Conservation (phyloP, 2,329 filamentous ascomycete species). For the Paecilomyces sp. region DNA sequence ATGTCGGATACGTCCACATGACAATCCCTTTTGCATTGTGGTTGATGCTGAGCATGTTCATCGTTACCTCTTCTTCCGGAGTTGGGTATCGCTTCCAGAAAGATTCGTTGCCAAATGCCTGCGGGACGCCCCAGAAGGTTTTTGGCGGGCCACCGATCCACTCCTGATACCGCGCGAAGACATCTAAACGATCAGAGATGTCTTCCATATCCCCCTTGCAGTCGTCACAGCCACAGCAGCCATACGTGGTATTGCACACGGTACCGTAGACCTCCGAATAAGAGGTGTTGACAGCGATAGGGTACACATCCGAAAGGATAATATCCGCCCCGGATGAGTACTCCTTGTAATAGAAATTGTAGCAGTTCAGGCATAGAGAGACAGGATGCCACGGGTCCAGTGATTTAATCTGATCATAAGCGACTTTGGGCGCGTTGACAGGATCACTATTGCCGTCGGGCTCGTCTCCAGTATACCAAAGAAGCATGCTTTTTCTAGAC, state of each 20-base stretch:
- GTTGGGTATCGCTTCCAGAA: conserved; percentile 45
- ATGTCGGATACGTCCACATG: conserved; percentile 43
- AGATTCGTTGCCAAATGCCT: conserved; percentile 42
- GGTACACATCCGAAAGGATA: conserved; percentile 55
- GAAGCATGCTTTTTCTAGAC: conserved; percentile 25
- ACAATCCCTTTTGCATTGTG: conserved; percentile 46
- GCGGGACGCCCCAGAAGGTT: conserved; percentile 44
- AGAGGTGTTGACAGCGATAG: conserved; percentile 50
- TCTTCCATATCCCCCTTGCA: conserved; percentile 50
- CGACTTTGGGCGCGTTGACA: conserved; percentile 39
- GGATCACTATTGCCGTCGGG: conserved; percentile 53
- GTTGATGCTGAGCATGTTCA: conserved; percentile 43
- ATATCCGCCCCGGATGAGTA: conserved; percentile 53
- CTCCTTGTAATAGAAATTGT: conserved; percentile 52
- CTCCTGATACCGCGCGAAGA: conserved; percentile 32
- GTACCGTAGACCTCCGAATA: conserved; percentile 50
- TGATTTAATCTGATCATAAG: conserved; percentile 39
- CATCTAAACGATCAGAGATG: conserved; percentile 40
- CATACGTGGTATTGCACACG: conserved; percentile 51
- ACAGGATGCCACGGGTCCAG: conserved; percentile 58
- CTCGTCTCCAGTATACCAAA: conserved; percentile 47
- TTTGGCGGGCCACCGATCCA: conserved; percentile 35
- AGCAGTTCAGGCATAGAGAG: conserved; percentile 54
- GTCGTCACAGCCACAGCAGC: conserved; percentile 58
- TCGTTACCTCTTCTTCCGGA: conserved; percentile 37